Percentiles rank a stretch among this genome's conserved stretches.
Conservation (phyloP, 2,329 filamentous ascomycete genomes). For the Metarhizium sp. region DNA sequence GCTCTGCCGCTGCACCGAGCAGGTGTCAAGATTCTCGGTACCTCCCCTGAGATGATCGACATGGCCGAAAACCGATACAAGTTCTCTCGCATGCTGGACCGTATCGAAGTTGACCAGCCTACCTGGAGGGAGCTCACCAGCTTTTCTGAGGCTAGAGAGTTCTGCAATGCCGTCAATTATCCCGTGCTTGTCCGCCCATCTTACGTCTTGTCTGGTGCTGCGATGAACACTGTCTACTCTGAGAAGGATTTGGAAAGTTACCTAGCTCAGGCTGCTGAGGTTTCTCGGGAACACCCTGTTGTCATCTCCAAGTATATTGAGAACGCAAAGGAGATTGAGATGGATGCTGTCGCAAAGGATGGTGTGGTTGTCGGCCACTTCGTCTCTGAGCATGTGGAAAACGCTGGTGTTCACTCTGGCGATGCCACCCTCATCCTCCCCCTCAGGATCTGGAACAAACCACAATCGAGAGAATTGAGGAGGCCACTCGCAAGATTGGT, state of each 20-base stretch:
- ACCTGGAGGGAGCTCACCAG: conserved; percentile 97
- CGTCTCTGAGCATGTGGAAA: conserved; percentile 97
- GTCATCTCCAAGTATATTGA: conserved; percentile 99
- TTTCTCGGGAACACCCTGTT: conserved; percentile 90
- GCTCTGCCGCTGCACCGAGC: conserved; percentile 79
- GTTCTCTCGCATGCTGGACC: conserved; percentile 95
- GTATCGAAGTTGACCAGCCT: conserved; percentile 90
- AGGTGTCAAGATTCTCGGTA: conserved; percentile 88
- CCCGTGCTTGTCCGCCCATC: conserved; percentile 92
- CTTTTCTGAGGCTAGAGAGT: conserved; percentile 78
- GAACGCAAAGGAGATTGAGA: conserved; percentile 98
- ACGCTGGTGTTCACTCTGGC: conserved; percentile 95
- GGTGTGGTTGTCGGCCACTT: conserved; percentile 91
- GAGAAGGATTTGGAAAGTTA: conserved; percentile 85
- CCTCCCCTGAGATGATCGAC: conserved; percentile 98
- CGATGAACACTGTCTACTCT: conserved; percentile 99
- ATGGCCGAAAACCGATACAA: conserved; percentile 96
- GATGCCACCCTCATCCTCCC: conserved; percentile 93
- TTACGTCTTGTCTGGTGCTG: conserved; percentile 92
- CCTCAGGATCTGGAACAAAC: conserved; percentile 87
- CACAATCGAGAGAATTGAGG: conserved; percentile 84
- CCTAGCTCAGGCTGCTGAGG: conserved; percentile 81
- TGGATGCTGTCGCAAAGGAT: conserved; percentile 92
- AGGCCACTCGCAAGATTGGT: conserved; percentile 92
- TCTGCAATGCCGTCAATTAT: conserved; percentile 84